Percentiles rank a stretch among this genome's conserved stretches.
Evolutionary conservation across 257 asterid species (phyloP).

Genomic region (Cruciata laevipes): DNA sequence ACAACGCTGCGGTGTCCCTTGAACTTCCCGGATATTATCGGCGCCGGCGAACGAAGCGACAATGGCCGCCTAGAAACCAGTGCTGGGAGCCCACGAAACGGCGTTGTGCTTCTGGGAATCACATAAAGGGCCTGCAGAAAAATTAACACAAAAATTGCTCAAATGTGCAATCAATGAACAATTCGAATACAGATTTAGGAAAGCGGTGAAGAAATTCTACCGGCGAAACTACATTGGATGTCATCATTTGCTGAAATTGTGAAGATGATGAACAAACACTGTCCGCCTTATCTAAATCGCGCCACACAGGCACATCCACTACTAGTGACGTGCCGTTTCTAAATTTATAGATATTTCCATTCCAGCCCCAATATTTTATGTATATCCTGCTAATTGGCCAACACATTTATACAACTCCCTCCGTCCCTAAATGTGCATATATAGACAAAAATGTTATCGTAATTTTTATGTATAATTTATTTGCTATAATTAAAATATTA

Average conservation of each 20-base stretch:
- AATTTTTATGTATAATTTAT: no score
- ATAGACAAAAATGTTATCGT: no score
- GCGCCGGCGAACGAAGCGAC: constrained; percentile 26
- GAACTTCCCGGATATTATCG: constrained; percentile 20
- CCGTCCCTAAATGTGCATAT: no score
- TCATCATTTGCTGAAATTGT: constrained; percentile 17
- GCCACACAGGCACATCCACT: neutral
- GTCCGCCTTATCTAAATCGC: neutral
- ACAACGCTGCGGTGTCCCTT: constrained; percentile 27
- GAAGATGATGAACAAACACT: neutral
- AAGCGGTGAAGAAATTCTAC: constrained; percentile 3
- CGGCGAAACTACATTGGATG: constrained; percentile 34
- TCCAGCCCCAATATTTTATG: neutral
- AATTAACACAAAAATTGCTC: neutral
- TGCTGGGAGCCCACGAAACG: constrained; percentile 35
- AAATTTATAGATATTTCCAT: neutral
- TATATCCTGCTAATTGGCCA: no score
- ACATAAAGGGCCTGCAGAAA: constrained; percentile 42
- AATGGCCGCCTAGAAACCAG: constrained; percentile 24
- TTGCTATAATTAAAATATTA: no score
- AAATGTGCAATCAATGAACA: neutral
- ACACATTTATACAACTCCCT: no score
- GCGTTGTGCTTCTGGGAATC: constrained; percentile 38
- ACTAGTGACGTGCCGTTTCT: neutral
- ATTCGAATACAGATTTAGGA: neutral